Conservation (phyloP, 202 grass and related monocot genomes). For the Setaria italica region DNA sequence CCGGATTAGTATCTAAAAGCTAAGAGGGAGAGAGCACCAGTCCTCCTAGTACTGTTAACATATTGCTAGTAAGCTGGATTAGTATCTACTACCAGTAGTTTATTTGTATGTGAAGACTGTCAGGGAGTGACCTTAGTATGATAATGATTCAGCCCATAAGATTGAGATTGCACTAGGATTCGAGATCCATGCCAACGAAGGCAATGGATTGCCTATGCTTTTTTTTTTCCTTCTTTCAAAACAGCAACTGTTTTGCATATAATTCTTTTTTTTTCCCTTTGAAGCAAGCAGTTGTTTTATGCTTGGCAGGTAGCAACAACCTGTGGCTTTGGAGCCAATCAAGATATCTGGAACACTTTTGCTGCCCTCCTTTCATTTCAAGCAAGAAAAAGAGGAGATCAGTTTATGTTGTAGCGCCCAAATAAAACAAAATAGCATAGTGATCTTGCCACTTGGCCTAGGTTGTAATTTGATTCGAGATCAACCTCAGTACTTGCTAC, state of each 20-base stretch:
- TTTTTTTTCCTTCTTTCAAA: background rate
- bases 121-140: conserved; percentile 2
- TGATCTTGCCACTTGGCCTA: conserved; percentile 38
- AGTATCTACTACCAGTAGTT: conserved; percentile 18
- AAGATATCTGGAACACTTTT: conserved; percentile 36
- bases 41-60: conserved; percentile 1
- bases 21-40: background rate
- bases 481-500: conserved; percentile 21
- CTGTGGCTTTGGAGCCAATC: conserved; percentile 29
- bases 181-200: conserved; percentile 42
- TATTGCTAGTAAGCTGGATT: background rate
- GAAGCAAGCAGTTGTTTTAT: background rate
- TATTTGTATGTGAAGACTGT: conserved; percentile 9
- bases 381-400: conserved; percentile 23
- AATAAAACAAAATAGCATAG: conserved; percentile 24
- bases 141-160: conserved; percentile 53
- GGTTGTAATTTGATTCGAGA: conserved; percentile 44
- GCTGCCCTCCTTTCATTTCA: conserved; percentile 29
- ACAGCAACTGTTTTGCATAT: background rate
- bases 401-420: conserved; percentile 17
- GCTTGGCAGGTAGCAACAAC: background rate
- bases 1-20: background rate
- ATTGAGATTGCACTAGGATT: conserved; percentile 46
- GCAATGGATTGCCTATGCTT: background rate
- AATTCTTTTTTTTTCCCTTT: background rate